Percentiles rank a stretch among this genome's conserved stretches.
Evolutionary conservation across 2,329 filamentous ascomycete genomes (phyloP).

Genomic region (Stromatinia cepivora): DNA sequence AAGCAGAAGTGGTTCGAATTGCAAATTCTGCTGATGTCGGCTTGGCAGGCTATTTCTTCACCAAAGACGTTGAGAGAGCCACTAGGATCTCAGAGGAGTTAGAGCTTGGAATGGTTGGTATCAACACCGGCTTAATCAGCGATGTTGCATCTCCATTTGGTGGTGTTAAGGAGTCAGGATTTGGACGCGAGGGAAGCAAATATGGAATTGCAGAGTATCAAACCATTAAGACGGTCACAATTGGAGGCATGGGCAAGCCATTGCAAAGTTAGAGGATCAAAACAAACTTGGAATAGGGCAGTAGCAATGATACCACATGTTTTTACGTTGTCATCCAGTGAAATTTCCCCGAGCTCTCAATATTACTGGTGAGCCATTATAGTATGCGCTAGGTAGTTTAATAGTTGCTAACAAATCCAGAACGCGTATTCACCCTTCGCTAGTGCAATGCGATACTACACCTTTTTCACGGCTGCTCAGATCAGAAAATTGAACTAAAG

Average conservation of each 20-base stretch:
- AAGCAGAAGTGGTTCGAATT: slow-evolving; percentile 81
- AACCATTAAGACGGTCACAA: slow-evolving; percentile 49
- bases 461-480: neutral
- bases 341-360: neutral
- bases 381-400: neutral
- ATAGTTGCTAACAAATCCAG: neutral
- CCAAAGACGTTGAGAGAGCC: slow-evolving; percentile 58
- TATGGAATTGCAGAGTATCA: slow-evolving; percentile 55
- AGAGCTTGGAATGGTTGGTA: slow-evolving; percentile 84
- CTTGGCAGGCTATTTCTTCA: slow-evolving; percentile 93
- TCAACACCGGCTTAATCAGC: slow-evolving; percentile 70
- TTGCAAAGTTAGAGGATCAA: slow-evolving; percentile 46
- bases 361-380: neutral
- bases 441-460: neutral
- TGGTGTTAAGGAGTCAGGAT: slow-evolving; percentile 57
- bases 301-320: slow-evolving; percentile 13
- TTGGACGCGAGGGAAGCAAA: slow-evolving; percentile 56
- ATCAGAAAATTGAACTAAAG: neutral
- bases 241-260: slow-evolving; percentile 62
- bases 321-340: neutral
- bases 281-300: neutral
- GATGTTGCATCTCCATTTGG: slow-evolving; percentile 57
- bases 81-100: slow-evolving; percentile 66
- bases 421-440: neutral
- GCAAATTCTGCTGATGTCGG: slow-evolving; percentile 85